A percentile compares a stretch with the other conserved stretches of the same genome.
phyloP scores from a whole-genome alignment of 2,329 filamentous ascomycete species.

The Pseudogymnoascus sp. region DNA sequence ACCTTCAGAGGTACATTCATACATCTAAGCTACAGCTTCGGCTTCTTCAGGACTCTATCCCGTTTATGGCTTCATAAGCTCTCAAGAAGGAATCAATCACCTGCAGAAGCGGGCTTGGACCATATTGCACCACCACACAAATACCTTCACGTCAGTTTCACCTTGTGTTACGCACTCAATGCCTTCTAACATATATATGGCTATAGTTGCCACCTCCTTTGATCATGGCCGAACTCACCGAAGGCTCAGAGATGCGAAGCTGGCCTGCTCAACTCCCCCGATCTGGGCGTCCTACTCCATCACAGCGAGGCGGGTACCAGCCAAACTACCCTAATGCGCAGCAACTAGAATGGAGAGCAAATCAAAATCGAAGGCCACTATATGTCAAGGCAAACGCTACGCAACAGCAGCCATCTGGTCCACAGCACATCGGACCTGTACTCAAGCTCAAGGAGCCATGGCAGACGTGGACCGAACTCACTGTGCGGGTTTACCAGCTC shows the following conservation, averaged over 20 bases:
- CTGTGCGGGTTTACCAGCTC: slow-evolving; percentile 24
- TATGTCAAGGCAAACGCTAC: background rate
- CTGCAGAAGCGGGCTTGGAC: background rate
- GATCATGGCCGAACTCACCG: background rate
- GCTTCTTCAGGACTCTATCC: background rate
- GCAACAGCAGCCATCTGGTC: background rate
- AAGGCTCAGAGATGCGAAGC: background rate
- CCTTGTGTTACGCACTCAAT: background rate
- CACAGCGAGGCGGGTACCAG: background rate
- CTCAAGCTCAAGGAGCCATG: slow-evolving; percentile 22
- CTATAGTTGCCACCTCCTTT: too few species aligned
- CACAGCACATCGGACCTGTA: background rate
- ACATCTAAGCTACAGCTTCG: background rate
- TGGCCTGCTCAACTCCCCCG: background rate
- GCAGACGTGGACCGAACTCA: slow-evolving; percentile 28
- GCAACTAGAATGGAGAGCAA: background rate
- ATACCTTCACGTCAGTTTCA: background rate
- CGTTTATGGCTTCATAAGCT: background rate
- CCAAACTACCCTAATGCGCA: background rate
- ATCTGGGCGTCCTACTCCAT: background rate
- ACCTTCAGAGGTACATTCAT: background rate
- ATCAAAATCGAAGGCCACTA: background rate
- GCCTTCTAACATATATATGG: background rate
- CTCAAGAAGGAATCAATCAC: background rate
- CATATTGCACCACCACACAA: background rate